Evolutionary conservation across 2,329 filamentous ascomycete species (phyloP), one percentile per base, ranked within the genome.

Genomic region (Rutstroemia sp.): DNA sequence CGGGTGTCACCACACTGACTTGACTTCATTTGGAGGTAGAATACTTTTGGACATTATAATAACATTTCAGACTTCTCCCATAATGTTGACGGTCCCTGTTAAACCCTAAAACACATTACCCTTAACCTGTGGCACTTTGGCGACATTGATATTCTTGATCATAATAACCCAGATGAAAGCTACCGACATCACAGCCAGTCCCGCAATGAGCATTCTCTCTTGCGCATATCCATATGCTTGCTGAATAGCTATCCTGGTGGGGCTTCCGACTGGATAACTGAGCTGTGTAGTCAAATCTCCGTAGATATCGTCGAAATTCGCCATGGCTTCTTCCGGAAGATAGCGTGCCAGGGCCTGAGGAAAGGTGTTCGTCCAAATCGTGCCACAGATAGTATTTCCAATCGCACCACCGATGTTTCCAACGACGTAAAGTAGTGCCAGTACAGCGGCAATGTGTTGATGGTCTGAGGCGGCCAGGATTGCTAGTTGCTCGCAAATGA

Each of bases 301-400:
- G 57, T 83, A 84, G 48, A 87, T 81, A 19, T 67, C 66, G 4
- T 66, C 70, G 0, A 76, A 63, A 51, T 78, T 73, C 44, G 61
- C 63, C 58, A 67, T 58, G 0, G 65, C 68, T 1, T 62, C 60
- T 5, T 58, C 66, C 0, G 83, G 83, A 1, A 87, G 73, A 59
- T 79, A 78, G 36, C 68, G 60, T 27, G 65, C 63, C 4, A 87
- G 73, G 14, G 78, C 79, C 30, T 71, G 69, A 2, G 76, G 76
- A 64, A 88, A 81, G 0, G 79, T 77, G 60, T 78, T 76, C 0
- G 80, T 82, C 84, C 84, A 88, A 61, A 88, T 81, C 12, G 83
- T 82, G 0, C 78, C 78, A 2, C 83, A 79, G 51, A 88, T 77
- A 16, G 83, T 77, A 2, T 75, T 76, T 2, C 83, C 83, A 10